Percentiles rank a stretch among this genome's conserved stretches.
These are phyloP conservation scores for Apophysomyces ossiformis DNA, from an alignment of 371 early-diverging fungal genomes.

Conservation along the genomic window DNA sequence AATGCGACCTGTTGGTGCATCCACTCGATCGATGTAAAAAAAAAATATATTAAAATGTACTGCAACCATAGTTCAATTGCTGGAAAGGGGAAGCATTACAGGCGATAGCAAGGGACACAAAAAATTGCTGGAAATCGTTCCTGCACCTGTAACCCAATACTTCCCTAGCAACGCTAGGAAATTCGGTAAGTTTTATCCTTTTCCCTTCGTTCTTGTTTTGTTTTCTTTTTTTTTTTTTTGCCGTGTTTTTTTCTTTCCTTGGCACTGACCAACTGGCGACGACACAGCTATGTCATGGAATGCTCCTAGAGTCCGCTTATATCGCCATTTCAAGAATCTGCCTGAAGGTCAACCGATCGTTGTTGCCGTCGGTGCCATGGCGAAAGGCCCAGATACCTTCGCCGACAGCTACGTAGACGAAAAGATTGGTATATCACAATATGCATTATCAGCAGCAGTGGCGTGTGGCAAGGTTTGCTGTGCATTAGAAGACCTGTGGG, in stretches of 20 bases:
- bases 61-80: constrained; percentile 81
- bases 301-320: constrained; percentile 79
- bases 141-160: constrained; percentile 91
- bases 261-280: constrained; percentile 9
- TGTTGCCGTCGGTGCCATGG: constrained; percentile 95
- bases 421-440: constrained; percentile 91
- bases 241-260: no score
- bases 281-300: constrained; percentile 86
- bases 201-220: not conserved
- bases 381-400: constrained; percentile 93
- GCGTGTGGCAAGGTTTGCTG: constrained; percentile 91
- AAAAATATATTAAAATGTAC: no score
- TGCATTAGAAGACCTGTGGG: constrained; percentile 87
- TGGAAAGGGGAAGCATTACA: constrained; percentile 92
- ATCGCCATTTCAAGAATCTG: constrained; percentile 72
- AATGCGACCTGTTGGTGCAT: no score
- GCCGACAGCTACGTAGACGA: constrained; percentile 89
- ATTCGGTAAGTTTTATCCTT: constrained; percentile 61
- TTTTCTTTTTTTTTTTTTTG: no score
- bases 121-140: constrained; percentile 93
- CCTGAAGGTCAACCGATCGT: constrained; percentile 78
- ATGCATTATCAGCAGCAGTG: constrained; percentile 92
- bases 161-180: constrained; percentile 83
- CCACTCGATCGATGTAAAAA: no score
- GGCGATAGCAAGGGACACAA: constrained; percentile 69